A percentile compares a stretch with the other conserved stretches of the same genome.
Evolutionary conservation across 2,329 filamentous ascomycete species (phyloP).

Genomic region (Epichloe aotearoae): DNA sequence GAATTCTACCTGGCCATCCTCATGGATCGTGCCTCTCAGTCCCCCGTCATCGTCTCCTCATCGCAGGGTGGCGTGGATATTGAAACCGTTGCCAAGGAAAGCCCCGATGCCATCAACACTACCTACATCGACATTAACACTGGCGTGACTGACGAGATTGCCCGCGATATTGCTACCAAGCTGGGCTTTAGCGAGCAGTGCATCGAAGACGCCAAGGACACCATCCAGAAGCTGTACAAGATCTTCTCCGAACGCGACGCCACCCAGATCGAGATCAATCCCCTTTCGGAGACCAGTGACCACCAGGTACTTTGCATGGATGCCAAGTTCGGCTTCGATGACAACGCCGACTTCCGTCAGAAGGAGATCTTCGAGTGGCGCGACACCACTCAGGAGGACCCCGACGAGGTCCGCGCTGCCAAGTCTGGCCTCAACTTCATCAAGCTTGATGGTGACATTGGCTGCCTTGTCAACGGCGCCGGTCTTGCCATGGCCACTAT

Average conservation of each 20-base stretch:
- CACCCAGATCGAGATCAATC: conserved; percentile 99
- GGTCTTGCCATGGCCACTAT: conserved; percentile 99
- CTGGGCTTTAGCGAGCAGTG: conserved; percentile 97
- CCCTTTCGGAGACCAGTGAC: conserved; percentile 93
- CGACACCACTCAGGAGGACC: conserved; percentile 88
- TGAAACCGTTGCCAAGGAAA: conserved; percentile 95
- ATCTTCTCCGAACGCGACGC: conserved; percentile 98
- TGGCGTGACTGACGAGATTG: conserved; percentile 92
- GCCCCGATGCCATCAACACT: conserved; percentile 87
- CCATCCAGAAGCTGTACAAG: conserved; percentile 98
- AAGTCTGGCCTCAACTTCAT: conserved; percentile 97
- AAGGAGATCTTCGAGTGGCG: conserved; percentile 92
- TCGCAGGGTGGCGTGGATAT: conserved; percentile 99
- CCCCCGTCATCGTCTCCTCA: conserved; percentile 86
- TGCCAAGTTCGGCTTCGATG: conserved; percentile 96
- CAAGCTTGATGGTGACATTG: conserved; percentile 98
- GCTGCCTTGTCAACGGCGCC: conserved; percentile 97
- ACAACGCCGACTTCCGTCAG: conserved; percentile 97
- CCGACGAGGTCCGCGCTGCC: conserved; percentile 94
- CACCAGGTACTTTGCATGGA: conserved; percentile 99
- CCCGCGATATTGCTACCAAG: conserved; percentile 74
- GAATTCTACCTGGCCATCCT: conserved; percentile 98
- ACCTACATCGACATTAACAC: conserved; percentile 87
- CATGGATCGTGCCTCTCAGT: conserved; percentile 89
- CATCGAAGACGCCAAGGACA: conserved; percentile 86